phyloP scores from a whole-genome alignment of 1,139 yeast species.

The Meyerozyma elateridarum region DNA sequence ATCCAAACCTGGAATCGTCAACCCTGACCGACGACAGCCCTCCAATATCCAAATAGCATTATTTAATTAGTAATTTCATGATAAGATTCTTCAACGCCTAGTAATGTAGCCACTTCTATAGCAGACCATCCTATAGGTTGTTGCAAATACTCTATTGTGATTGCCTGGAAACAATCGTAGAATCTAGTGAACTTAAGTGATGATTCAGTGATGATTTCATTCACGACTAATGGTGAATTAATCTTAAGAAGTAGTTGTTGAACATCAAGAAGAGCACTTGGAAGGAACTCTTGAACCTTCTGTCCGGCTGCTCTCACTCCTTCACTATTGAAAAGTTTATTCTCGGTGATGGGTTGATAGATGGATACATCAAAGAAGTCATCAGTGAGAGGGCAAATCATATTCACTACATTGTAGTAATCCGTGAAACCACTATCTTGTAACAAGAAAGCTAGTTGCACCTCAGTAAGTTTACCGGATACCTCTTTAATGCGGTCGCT shows the following conservation, averaged over 20 bases:
- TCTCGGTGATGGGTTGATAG: conserved; percentile 62
- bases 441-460: conserved; percentile 42
- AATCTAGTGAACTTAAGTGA: conserved; percentile 48
- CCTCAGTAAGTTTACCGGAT: conserved; percentile 32
- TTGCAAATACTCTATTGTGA: conserved; percentile 38
- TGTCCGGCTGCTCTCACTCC: conserved; percentile 38
- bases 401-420: conserved; percentile 57
- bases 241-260: conserved; percentile 54
- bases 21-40: no score
- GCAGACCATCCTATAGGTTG: conserved; percentile 45
- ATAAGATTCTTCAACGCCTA: conserved; percentile 50
- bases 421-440: conserved; percentile 48
- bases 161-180: conserved; percentile 43
- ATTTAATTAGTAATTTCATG: no score
- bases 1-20: no score
- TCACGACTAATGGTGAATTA: conserved; percentile 59
- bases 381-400: conserved; percentile 64
- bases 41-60: no score
- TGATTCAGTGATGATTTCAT: conserved; percentile 47
- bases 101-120: conserved; percentile 55
- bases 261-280: conserved; percentile 57
- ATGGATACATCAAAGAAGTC: conserved; percentile 51
- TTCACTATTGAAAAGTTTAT: conserved; percentile 49
- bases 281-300: conserved; percentile 47
- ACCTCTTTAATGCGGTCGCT: conserved; percentile 28